Percentiles rank a stretch among this genome's conserved stretches.
Conservation (phyloP, 306 rosid species). For the Citrullus colocynthis region DNA sequence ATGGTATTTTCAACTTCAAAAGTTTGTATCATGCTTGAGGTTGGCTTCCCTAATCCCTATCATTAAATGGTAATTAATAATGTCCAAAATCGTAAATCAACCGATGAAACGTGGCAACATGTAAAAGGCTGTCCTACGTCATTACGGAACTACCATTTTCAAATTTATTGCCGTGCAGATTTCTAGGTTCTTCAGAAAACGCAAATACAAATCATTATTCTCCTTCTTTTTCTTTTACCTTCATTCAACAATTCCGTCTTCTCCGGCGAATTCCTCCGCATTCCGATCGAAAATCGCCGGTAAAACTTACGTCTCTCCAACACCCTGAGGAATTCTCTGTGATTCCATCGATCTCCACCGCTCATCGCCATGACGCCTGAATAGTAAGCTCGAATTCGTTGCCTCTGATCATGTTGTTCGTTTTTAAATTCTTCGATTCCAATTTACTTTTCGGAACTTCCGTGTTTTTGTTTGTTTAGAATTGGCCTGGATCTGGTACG, state of each 20-base stretch:
- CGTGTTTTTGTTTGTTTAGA: neutral
- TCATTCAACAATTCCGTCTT: neutral
- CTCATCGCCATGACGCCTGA: slow-evolving; percentile 75
- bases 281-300: slow-evolving; percentile 21
- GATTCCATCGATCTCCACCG: slow-evolving; percentile 19
- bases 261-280: slow-evolving; percentile 32
- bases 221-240: neutral
- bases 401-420: neutral
- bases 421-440: neutral
- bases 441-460: neutral
- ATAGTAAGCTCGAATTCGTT: slow-evolving; percentile 49
- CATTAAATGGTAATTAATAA: neutral
- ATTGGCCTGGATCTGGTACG: slow-evolving; percentile 27
- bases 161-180: neutral
- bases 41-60: neutral
- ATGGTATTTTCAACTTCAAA: too few species aligned
- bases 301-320: neutral
- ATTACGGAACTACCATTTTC: neutral
- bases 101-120: neutral
- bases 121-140: neutral
- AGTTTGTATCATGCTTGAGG: neutral
- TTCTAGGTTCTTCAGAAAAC: neutral
- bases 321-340: neutral
- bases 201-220: neutral
- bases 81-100: neutral